Evolutionary conservation across 352 stramenopile species (phyloP), one percentile per base, ranked within the genome.

Genomic region (Phytophthora colocasiae): DNA sequence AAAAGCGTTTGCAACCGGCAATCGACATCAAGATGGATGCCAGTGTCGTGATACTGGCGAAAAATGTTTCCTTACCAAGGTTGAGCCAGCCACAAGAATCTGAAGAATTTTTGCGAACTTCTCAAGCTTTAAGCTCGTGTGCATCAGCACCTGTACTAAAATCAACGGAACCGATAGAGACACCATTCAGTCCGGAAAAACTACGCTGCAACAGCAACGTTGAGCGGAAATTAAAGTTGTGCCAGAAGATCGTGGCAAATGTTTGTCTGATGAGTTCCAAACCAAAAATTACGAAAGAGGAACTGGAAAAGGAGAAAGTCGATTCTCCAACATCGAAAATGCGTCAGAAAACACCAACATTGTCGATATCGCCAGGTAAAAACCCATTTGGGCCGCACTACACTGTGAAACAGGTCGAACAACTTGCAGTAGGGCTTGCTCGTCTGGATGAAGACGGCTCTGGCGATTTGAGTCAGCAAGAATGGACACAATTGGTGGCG

Each of bases 311-410:
- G 14, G 45, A 63, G 8, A 45, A 43, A 58, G 39, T 55, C 22
- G 24, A 19, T 5, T 64, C 66, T 36, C 50, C 66, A 22, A n/a
- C 48, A 15, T 17, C 49, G 34, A 66, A 8, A 27, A 19, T 31
- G 19, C 54, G 49, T 46, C 60, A 7, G 2, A 56, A 63, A 32
- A 15, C 45, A 4, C 45, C 59, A 1, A 54, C 46, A 11, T 32
- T 47, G 5, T 26, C 52, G 40, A 34, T 69, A 31, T 19, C 50
- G n/a, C 41, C 52, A 12, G 54, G 61, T 0, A 63, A 62, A 26
- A 84, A 89, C 27, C 70, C 77, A 17, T 90, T 88, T 19, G 79
- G 79, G n/a, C 81, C 81, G 26, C 63, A 80, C 40, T 90, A 90
- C 60, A 81, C 75, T 1, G 45, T 77, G 22, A 87, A 85, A 26